These are phyloP conservation scores for Thalassiosira allenii DNA, from an alignment of 352 stramenopile genomes.

Conservation along the genomic window DNA sequence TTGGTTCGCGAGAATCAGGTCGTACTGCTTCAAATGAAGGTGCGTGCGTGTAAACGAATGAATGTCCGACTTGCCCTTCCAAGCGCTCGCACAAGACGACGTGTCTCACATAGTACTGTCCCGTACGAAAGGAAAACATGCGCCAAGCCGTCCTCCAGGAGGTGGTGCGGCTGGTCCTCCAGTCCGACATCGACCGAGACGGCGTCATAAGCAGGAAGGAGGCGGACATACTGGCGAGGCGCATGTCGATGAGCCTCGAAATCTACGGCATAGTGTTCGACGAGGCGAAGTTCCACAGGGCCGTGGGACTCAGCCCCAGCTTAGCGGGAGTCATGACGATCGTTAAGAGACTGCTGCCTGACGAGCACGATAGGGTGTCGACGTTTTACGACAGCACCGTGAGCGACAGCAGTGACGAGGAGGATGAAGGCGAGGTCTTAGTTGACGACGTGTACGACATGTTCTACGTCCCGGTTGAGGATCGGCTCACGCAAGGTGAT, in stretches of 20 bases:
- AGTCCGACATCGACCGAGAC: slow-evolving; percentile 45
- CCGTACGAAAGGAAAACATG: slow-evolving; percentile 41
- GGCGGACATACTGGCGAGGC: slow-evolving; percentile 7
- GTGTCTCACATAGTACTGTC: neutral
- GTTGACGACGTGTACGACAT: slow-evolving; percentile 41
- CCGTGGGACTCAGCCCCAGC: slow-evolving; percentile 30
- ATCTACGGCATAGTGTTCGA: slow-evolving; percentile 48
- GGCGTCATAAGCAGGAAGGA: slow-evolving; percentile 41
- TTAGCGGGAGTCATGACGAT: slow-evolving; percentile 33
- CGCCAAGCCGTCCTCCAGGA: slow-evolving; percentile 52
- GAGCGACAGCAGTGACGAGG: neutral
- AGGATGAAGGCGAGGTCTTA: neutral
- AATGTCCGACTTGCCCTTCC: no score
- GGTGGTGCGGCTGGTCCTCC: slow-evolving; percentile 43
- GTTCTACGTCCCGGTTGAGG: slow-evolving; percentile 41
- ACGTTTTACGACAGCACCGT: slow-evolving; percentile 11
- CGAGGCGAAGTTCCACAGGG: slow-evolving; percentile 37
- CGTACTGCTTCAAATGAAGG: slow-evolving; percentile 54
- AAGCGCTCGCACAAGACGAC: neutral
- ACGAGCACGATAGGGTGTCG: slow-evolving; percentile 11
- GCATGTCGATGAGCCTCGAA: slow-evolving; percentile 10
- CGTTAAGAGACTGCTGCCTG: slow-evolving; percentile 32
- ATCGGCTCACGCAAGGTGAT: neutral
- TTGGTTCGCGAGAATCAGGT: slow-evolving; percentile 60
- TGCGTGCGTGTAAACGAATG: slow-evolving; percentile 12